These are phyloP conservation scores for Xanthoconium separans DNA, from an alignment of 1,284 basidiomycete genomes.

Conservation along the genomic window DNA sequence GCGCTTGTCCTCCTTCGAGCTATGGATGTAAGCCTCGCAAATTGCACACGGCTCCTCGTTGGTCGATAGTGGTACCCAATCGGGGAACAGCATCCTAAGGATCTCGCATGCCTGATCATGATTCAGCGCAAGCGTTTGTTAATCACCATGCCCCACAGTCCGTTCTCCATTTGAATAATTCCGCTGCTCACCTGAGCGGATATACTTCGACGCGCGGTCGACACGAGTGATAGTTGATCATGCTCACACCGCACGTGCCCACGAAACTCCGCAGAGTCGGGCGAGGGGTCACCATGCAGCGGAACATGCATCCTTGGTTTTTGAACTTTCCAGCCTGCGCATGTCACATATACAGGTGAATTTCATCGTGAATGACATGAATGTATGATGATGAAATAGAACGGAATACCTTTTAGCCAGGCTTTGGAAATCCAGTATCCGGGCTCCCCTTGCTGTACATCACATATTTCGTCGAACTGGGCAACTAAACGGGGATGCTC, in stretches of 20 bases:
- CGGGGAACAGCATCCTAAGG: slow-evolving; percentile 58
- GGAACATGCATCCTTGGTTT: slow-evolving; percentile 73
- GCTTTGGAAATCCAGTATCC: slow-evolving; percentile 74
- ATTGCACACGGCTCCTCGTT: slow-evolving; percentile 54
- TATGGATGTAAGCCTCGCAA: slow-evolving; percentile 57
- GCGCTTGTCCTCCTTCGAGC: slow-evolving; percentile 56
- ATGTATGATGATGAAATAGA: slow-evolving; percentile 8
- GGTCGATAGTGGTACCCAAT: slow-evolving; percentile 58
- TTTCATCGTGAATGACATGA: slow-evolving; percentile 13
- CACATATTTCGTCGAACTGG: slow-evolving; percentile 54
- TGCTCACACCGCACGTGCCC: slow-evolving; percentile 71
- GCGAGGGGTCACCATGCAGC: slow-evolving; percentile 57
- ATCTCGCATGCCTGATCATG: slow-evolving; percentile 51
- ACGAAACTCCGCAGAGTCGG: slow-evolving; percentile 55
- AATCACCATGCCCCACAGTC: slow-evolving; percentile 18
- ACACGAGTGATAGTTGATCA: slow-evolving; percentile 53
- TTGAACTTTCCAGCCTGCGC: slow-evolving; percentile 64
- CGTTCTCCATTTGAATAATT: slow-evolving; percentile 8
- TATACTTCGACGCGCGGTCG: slow-evolving; percentile 56
- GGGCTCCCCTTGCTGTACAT: slow-evolving; percentile 41
- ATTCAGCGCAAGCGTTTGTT: slow-evolving; percentile 12
- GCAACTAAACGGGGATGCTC: slow-evolving; percentile 60
- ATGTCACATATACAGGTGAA: slow-evolving; percentile 11
- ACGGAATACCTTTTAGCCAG: slow-evolving; percentile 67
- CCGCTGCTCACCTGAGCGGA: slow-evolving; percentile 47